These are phyloP conservation scores for Thermoascus crustaceus DNA, from an alignment of 2,329 filamentous ascomycete species.

Conservation along the genomic window DNA sequence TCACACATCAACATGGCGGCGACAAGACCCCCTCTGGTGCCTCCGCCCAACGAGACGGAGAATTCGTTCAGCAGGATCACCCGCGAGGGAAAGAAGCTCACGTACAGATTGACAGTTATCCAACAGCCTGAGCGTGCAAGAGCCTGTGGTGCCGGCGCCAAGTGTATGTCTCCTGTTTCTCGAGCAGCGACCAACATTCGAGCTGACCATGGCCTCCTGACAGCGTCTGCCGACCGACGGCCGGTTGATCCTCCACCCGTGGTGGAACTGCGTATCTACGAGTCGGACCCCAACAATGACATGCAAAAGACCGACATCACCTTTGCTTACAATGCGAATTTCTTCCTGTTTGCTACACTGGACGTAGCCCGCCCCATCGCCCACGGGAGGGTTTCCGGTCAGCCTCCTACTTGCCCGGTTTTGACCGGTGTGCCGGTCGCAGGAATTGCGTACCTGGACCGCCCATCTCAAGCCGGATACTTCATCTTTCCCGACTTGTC, in stretches of 20 bases:
- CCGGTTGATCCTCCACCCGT: slow-evolving; percentile 94
- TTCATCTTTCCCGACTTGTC: slow-evolving; percentile 97
- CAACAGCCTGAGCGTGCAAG: slow-evolving; percentile 91
- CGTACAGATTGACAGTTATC: slow-evolving; percentile 75
- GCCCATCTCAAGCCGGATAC: slow-evolving; percentile 71
- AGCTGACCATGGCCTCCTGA: slow-evolving; percentile 10
- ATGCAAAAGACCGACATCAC: slow-evolving; percentile 63
- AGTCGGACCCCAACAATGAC: slow-evolving; percentile 50
- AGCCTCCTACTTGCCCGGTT: slow-evolving; percentile 65
- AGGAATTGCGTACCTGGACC: slow-evolving; percentile 91
- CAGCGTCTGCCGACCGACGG: slow-evolving; percentile 77
- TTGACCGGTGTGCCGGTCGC: slow-evolving; percentile 91
- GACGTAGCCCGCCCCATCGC: slow-evolving; percentile 79
- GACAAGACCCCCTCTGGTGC: slow-evolving; percentile 25
- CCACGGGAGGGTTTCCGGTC: slow-evolving; percentile 63
- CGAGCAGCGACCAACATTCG: slow-evolving; percentile 3
- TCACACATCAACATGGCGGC: slow-evolving; percentile 34
- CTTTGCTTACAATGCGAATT: slow-evolving; percentile 89
- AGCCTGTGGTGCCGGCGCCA: slow-evolving; percentile 90
- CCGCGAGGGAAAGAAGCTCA: slow-evolving; percentile 66
- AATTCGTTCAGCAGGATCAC: slow-evolving; percentile 52
- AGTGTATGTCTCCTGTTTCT: slow-evolving; percentile 55
- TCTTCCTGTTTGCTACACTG: slow-evolving; percentile 91
- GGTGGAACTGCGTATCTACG: slow-evolving; percentile 78
- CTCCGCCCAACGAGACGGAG: slow-evolving; percentile 48